Base-by-base conservation (phyloP, 1,284 basidiomycete genomes). In the Microbotryum lychnidis-dioicae region DNA sequence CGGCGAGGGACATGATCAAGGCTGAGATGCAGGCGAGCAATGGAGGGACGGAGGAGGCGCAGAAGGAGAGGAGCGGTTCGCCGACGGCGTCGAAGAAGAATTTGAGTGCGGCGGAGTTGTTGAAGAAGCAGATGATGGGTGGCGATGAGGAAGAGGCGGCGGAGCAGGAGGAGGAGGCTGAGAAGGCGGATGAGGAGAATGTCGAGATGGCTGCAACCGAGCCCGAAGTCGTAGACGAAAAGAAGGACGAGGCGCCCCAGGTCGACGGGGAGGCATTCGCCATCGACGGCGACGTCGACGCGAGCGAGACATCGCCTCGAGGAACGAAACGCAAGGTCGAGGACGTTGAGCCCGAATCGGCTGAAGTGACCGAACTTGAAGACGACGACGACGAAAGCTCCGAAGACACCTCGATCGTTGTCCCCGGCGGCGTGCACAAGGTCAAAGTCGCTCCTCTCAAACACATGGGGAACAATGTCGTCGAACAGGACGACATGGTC, bases 401-500 rank as follows among this genome's bases (percentile, higher is more conserved):
- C 2, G 71, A 70, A 3, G 73, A 74, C n/a, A 73, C 71, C 18
- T 68, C 68, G 20, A 70, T 70, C 45, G 68, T 69, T n/a, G 70
- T 55, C n/a, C 56, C 62, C 25, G 60, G 56, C 2, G 61, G 58
- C 0, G 63, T 54, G 54, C 60, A 46, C 55, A 61, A 50, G 56
- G 62, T 31, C 58, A 67, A 54, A 53, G 74, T 71, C 1, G 75
- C 75, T 6, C 75, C 75, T 23, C 75, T 78, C 60, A 77, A 77
- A 70, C 74, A 77, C 45, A 77, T 82, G 53, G 79, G 80, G 44
- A 77, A 87, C 71, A 91, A 87, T 74, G 85, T 93, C 1, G 91
- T 94, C 50, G 87, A 90, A 62, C 93, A 97, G 75, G 87, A 87
- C 70, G 94, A 99, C 75, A 87, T 84, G 27, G 91, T 99, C 70